These are phyloP conservation scores for Neurospora sp. DNA, from an alignment of 495 filamentous ascomycete species.

Conservation along the genomic window DNA sequence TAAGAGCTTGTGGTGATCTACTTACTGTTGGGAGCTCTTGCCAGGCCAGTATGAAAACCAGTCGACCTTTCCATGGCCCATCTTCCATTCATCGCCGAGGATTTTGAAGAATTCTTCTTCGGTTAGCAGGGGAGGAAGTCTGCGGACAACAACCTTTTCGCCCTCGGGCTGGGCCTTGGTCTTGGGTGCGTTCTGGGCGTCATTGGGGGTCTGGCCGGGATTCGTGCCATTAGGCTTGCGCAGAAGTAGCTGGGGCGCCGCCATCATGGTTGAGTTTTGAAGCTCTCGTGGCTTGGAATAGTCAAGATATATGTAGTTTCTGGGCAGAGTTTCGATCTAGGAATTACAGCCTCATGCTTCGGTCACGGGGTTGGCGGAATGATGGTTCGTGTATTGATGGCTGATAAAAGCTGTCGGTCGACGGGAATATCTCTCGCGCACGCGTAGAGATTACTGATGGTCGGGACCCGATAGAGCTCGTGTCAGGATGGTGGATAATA, in stretches of 20 bases:
- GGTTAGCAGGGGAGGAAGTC: slow-evolving; percentile 78
- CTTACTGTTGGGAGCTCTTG: slow-evolving; percentile 81
- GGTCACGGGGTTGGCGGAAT: not conserved
- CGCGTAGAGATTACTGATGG: not conserved
- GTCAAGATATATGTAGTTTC: not conserved
- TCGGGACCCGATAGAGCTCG: not conserved
- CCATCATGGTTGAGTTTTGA: slow-evolving; percentile 11
- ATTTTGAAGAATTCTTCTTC: slow-evolving; percentile 63
- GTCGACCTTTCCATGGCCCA: slow-evolving; percentile 69
- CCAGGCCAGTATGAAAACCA: slow-evolving; percentile 71
- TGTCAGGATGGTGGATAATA: not conserved
- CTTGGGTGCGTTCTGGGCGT: slow-evolving; percentile 37
- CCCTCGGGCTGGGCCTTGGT: slow-evolving; percentile 52
- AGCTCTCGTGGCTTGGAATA: not conserved
- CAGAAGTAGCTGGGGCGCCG: slow-evolving; percentile 25
- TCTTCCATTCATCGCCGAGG: slow-evolving; percentile 76
- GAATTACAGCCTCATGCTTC: not conserved
- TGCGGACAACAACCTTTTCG: slow-evolving; percentile 75
- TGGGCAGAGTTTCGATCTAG: not conserved
- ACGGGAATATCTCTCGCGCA: not conserved
- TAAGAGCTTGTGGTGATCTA: not conserved
- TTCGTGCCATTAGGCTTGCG: slow-evolving; percentile 23
- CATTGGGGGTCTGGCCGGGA: slow-evolving; percentile 27
- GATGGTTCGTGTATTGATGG: not conserved
- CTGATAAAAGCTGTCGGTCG: not conserved